Base-by-base conservation (phyloP, 768 basidiomycete genomes). In the Heimioporus sp. region DNA sequence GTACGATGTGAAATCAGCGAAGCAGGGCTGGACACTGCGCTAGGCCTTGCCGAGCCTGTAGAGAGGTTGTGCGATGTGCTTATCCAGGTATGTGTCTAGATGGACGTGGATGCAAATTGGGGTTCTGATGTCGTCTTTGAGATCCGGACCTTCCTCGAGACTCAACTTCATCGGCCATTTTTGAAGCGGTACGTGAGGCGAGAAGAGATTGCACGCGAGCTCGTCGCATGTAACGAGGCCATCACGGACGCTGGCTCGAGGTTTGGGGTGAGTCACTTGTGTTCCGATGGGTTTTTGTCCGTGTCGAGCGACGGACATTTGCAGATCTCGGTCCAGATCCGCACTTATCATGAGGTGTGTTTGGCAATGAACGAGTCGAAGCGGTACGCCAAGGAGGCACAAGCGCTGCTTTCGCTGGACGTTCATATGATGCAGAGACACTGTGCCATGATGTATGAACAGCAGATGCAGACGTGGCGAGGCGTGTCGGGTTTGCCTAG, bases 181-280 rank as follows among this genome's bases (percentile, higher is more conserved):
- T 68, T 92, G 55, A 88, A 89, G 66, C 77, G 88, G 5, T 92
- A 88, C 61, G 75, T 92, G 36, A 83, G 83, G 62, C 80, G 87
- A 39, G 84, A 87, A 36, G 87, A 91, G 55, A 85, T 85, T 28
- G 62, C 76, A 15, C 69, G 72, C 3, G 76, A 80, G 31, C 80
- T 90, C 35, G 60, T 65, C 0, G 68, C 63, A 3, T 86, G 83
- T 46, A 78, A 83, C 46, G 71, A 76, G 11, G 72, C 72, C 2
- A 71, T 90, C 19, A 71, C 72, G 21, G 80, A 85, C 35, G 80
- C 81, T 19, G 53, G 49, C 20, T 52, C 59, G 20, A 61, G 54
- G 42, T 66, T 66, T 38, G 65, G 65, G 38, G 64, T 64, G 30
- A 34, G 61, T 49, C 3, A 20, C 36, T 46, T 20, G 5, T n/a